Conservation (phyloP, 306 rosid genomes). For the Crotalaria pallida region DNA sequence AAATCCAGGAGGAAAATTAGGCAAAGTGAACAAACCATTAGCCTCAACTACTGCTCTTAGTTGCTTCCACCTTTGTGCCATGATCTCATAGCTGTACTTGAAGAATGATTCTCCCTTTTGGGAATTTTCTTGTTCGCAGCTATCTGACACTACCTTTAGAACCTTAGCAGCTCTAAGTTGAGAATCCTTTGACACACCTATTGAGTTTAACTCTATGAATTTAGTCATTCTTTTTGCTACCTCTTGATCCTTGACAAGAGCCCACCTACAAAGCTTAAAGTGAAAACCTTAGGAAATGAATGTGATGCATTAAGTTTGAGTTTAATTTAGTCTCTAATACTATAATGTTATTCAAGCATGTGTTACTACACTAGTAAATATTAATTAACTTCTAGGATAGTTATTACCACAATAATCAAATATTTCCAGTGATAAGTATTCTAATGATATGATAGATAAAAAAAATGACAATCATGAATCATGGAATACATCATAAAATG, state of each 20-base stretch:
- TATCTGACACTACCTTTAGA: constrained; percentile 46
- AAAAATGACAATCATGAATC: not conserved
- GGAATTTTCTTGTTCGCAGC: constrained; percentile 28
- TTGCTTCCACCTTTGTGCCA: constrained; percentile 66
- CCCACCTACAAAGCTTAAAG: constrained; percentile 55
- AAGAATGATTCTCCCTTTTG: constrained; percentile 45
- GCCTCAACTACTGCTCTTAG: constrained; percentile 44
- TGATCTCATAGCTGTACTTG: constrained; percentile 32
- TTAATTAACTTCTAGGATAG: not conserved
- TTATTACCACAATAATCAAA: not conserved
- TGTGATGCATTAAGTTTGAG: not conserved
- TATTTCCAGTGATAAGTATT: not conserved
- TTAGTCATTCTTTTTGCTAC: constrained; percentile 70
- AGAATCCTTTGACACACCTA: constrained; percentile 91
- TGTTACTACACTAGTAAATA: not conserved
- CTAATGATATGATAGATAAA: not conserved
- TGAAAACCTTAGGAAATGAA: not conserved
- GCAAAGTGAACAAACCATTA: constrained; percentile 47
- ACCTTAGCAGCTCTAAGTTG: constrained; percentile 83
- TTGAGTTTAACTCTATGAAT: constrained; percentile 68
- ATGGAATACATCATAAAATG: too few species aligned
- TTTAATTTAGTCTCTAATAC: not conserved
- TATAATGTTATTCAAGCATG: not conserved
- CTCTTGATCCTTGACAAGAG: constrained; percentile 65
- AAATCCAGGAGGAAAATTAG: constrained; percentile 35